A percentile compares a stretch with the other conserved stretches of the same genome.
Conservation (phyloP, 208 protist genomes). For the Angomonas deanei region DNA sequence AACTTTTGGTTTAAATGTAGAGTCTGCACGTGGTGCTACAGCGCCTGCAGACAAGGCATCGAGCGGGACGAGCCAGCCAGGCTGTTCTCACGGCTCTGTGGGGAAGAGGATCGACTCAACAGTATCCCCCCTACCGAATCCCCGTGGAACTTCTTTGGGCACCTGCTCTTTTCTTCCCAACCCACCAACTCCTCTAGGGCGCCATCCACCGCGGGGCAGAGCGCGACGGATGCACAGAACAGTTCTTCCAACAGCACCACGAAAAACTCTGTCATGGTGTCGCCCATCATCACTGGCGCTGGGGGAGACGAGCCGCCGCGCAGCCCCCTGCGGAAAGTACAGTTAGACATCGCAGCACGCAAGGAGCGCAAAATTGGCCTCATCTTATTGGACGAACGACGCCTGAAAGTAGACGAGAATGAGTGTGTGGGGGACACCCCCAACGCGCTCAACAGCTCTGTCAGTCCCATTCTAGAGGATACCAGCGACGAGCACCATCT, state of each 20-base stretch:
- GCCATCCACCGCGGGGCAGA: neutral
- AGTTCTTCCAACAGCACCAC: too few species aligned
- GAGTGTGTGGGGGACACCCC: neutral
- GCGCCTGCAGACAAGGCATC: neutral
- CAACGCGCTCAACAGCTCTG: neutral
- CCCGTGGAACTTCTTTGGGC: too few species aligned
- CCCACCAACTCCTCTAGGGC: neutral
- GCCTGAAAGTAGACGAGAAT: neutral
- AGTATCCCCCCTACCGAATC: too few species aligned
- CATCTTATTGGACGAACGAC: conserved; percentile 12
- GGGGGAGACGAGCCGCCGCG: too few species aligned
- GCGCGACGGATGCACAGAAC: neutral
- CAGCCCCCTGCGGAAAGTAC: neutral
- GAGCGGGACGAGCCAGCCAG: neutral
- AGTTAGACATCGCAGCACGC: neutral
- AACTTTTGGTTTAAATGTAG: neutral
- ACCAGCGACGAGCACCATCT: too few species aligned
- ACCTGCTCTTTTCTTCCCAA: too few species aligned
- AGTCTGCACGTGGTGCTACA: neutral
- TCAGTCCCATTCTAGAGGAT: too few species aligned
- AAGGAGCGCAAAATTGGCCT: conserved; percentile 9
- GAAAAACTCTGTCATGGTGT: too few species aligned
- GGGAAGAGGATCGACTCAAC: too few species aligned
- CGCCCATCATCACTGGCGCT: too few species aligned
- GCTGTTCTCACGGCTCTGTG: neutral